Base-by-base conservation (phyloP, 2,329 filamentous ascomycete genomes). In the Trichoderma sp. region DNA sequence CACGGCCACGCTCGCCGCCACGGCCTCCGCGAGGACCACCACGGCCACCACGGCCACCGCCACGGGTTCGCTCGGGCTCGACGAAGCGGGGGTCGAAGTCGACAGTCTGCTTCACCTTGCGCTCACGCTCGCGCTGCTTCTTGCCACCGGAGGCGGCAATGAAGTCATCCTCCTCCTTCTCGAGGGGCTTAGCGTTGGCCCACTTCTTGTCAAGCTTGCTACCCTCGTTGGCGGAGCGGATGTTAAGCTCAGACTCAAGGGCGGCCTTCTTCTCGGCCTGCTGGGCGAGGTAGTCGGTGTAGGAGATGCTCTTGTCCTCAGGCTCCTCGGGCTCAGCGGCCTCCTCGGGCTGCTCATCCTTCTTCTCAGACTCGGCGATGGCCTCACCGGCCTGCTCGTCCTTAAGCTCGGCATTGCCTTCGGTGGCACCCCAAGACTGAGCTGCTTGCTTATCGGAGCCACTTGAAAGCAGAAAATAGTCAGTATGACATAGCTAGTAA, bases 181-280 rank as follows among this genome's bases (percentile, higher is more conserved):
- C 81, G 71, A 92, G 85, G 72, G 87, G 81, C 87, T 95, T 97
- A 82, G 94, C 94, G 79, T 88, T 87, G 79, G 92, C 93, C 93
- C 95, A 97, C 89, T 98, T 96, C 90, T 96, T 95, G 87, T 94
- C 91, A 79, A 86, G 81, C 87, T 94, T 93, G 86, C 87, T 89
- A 80, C 95, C 95, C 87, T 98, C 95, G 87, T 98, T 98, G 83
- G 95, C 86, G 87, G 94, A 91, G 86, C 96, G 95, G 80, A 94
- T 88, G 79, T 93, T 89, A 79, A 91, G 88, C 69, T 76, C 77
- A 77, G 85, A 83, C 77, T 88, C 89, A 75, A 95, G 89, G 76
- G 89, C 88, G 76, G 89, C 84, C 86, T 94, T 95, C 89, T 95
- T 95, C 86, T 89, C 87, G 73, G 87, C 87, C 78, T 82, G 84